Evolutionary conservation across 2,329 filamentous ascomycete species (phyloP).

Genomic region (Penicillium sp.): DNA sequence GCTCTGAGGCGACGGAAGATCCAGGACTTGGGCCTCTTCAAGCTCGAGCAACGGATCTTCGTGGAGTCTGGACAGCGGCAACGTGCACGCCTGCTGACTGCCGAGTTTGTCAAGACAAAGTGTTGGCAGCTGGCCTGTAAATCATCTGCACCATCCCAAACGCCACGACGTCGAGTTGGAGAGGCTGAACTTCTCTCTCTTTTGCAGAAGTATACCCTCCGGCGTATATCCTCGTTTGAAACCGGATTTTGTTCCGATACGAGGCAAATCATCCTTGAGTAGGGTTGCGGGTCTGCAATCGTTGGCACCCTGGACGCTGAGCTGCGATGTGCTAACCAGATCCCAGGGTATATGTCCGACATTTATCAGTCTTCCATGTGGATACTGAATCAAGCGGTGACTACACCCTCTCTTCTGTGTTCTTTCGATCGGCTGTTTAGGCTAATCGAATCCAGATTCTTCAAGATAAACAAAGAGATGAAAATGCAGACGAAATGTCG

Average conservation of each 20-base stretch:
- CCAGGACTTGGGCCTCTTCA: not conserved
- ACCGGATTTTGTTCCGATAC: conserved; percentile 4
- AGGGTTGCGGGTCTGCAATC: not conserved
- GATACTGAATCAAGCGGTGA: not conserved
- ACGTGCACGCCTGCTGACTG: not conserved
- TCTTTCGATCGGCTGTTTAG: not conserved
- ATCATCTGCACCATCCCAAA: conserved; percentile 9
- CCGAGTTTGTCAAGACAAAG: not conserved
- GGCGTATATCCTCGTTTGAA: not conserved
- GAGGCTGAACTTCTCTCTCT: not conserved
- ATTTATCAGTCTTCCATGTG: not conserved
- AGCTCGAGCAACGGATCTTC: not conserved
- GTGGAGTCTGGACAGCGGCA: not conserved
- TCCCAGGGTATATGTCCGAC: not conserved
- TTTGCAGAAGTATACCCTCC: not conserved
- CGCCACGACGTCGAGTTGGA: conserved; percentile 6
- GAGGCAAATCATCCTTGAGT: not conserved
- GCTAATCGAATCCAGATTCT: not conserved
- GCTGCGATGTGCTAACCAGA: not conserved
- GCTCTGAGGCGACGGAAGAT: not conserved
- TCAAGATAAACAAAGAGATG: not conserved
- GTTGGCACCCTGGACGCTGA: not conserved
- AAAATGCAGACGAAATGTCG: not conserved
- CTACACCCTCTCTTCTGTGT: not conserved
- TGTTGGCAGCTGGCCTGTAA: not conserved